phyloP scores from a whole-genome alignment of 345 rosid genomes.

The Pseudoturritis turrita region DNA sequence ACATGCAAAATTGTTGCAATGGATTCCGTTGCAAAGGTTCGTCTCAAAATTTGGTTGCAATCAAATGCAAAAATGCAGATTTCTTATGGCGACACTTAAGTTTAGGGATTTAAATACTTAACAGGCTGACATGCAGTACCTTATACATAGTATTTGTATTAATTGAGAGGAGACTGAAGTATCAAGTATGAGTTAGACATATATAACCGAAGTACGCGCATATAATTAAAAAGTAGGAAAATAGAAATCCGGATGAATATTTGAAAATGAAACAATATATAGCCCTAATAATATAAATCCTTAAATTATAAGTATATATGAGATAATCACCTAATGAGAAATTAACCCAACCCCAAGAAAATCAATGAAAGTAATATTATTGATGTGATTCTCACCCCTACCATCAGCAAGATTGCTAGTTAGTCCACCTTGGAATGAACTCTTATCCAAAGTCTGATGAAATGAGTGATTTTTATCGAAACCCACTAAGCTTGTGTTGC shows the following conservation, averaged over 20 bases:
- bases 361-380: conserved; percentile 31
- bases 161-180: no score
- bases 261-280: neutral
- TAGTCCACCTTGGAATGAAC: neutral
- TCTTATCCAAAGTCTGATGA: neutral
- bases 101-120: no score
- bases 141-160: no score
- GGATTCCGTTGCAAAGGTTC: no score
- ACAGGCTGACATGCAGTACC: no score
- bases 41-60: no score
- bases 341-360: conserved; percentile 40
- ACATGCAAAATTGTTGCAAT: no score
- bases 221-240: neutral
- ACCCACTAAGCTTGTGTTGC: neutral
- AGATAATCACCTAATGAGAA: neutral
- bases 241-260: neutral
- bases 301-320: neutral
- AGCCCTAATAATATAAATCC: neutral
- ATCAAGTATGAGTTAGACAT: no score
- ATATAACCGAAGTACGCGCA: no score
- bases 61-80: no score
- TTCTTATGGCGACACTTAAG: no score
- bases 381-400: neutral
- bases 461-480: neutral
- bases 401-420: neutral